phyloP scores from a whole-genome alignment of 768 basidiomycete genomes.

The Asterophora lycoperdoides region DNA sequence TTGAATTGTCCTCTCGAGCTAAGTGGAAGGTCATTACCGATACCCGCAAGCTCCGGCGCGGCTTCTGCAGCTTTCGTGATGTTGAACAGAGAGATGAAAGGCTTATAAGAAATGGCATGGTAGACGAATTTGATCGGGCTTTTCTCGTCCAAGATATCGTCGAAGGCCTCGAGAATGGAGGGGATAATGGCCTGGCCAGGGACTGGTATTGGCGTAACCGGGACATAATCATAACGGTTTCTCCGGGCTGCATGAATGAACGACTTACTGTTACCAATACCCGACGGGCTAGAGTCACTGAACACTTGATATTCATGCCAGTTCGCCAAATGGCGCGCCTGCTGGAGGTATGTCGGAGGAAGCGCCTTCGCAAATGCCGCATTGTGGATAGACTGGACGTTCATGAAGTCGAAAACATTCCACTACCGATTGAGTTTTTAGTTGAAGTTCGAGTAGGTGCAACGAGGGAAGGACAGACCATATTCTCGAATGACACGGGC shows the following conservation, averaged over 20 bases:
- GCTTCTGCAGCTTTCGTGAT: conserved; percentile 57
- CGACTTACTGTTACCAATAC: conserved; percentile 62
- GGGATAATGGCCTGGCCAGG: conserved; percentile 64
- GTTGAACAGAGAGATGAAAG: conserved; percentile 74
- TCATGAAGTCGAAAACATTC: conserved; percentile 67
- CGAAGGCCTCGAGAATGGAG: conserved; percentile 50
- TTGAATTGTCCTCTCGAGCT: background rate
- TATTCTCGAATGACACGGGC: conserved; percentile 48
- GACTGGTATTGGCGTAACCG: conserved; percentile 36
- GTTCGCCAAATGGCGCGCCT: conserved; percentile 59
- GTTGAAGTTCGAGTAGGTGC: background rate
- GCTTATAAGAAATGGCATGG: conserved; percentile 68
- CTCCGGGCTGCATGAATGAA: background rate
- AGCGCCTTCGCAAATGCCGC: conserved; percentile 43
- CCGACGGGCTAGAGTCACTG: conserved; percentile 41
- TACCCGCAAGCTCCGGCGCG: conserved; percentile 50
- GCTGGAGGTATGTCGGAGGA: conserved; percentile 46
- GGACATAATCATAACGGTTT: background rate
- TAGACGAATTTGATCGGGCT: conserved; percentile 56
- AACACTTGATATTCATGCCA: conserved; percentile 74
- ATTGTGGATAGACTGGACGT: conserved; percentile 68
- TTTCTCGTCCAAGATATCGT: conserved; percentile 42
- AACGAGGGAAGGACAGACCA: conserved; percentile 38
- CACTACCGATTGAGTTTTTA: conserved; percentile 20
- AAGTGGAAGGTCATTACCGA: conserved; percentile 38